These are phyloP conservation scores for Iris macrosiphon DNA, from an alignment of 106 monocot species.

Conservation along the genomic window DNA sequence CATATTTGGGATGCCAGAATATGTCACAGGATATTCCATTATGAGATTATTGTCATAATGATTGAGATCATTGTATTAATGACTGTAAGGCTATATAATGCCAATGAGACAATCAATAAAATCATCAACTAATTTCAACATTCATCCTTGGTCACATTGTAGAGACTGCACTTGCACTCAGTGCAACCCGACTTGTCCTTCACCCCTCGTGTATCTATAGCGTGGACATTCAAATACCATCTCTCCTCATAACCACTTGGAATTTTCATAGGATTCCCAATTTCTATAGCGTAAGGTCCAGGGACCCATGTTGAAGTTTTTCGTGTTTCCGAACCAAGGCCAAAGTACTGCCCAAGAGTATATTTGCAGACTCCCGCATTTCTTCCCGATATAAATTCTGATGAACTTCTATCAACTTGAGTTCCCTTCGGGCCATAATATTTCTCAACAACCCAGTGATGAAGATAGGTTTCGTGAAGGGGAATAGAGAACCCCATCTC, in stretches of 20 bases:
- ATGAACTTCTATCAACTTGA: background rate
- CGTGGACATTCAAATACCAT: slow-evolving; percentile 82
- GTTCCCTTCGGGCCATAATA: slow-evolving; percentile 29
- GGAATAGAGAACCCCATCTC: slow-evolving; percentile 49
- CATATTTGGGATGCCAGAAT: no score
- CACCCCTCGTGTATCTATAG: slow-evolving; percentile 74
- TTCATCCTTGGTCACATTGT: slow-evolving; percentile 58
- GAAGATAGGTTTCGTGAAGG: slow-evolving; percentile 79
- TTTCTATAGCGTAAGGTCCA: slow-evolving; percentile 68
- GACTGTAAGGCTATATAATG: no score
- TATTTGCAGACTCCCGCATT: slow-evolving; percentile 54
- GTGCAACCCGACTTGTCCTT: slow-evolving; percentile 60
- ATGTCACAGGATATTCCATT: no score
- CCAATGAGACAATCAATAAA: no score
- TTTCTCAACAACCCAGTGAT: slow-evolving; percentile 61
- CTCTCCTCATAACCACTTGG: slow-evolving; percentile 63
- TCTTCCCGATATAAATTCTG: slow-evolving; percentile 13
- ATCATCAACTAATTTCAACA: no score
- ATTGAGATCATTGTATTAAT: no score
- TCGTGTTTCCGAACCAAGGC: slow-evolving; percentile 83
- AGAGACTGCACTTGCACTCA: slow-evolving; percentile 71
- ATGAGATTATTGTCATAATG: no score
- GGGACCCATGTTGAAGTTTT: slow-evolving; percentile 63
- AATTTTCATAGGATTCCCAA: slow-evolving; percentile 39
- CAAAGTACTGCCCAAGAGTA: slow-evolving; percentile 56